Evolutionary conservation across 1,139 yeast species (phyloP).

Genomic region (Taphrina deformans): DNA sequence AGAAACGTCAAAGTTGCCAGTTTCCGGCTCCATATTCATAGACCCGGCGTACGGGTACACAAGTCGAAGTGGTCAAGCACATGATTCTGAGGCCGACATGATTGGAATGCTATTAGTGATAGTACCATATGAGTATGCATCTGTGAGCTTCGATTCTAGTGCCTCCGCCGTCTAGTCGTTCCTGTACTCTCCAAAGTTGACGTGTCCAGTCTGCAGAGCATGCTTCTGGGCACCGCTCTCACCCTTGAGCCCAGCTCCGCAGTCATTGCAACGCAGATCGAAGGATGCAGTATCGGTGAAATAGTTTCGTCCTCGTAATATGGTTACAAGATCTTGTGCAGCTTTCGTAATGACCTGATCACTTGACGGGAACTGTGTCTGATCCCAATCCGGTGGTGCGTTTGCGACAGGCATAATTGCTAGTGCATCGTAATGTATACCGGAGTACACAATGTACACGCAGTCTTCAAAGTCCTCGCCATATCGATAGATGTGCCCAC

Average conservation of each 20-base stretch:
- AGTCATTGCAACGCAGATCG: conserved; percentile 59
- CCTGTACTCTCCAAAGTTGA: conserved; percentile 58
- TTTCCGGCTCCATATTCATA: too few relatives aligned
- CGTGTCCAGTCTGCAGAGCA: conserved; percentile 65
- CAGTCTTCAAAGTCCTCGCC: conserved; percentile 47
- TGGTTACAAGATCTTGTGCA: conserved; percentile 50
- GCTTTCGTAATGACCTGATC: conserved; percentile 47
- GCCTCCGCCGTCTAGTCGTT: too few relatives aligned
- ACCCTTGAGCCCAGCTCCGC: conserved; percentile 58
- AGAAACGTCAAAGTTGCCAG: too few relatives aligned
- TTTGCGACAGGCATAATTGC: conserved; percentile 48
- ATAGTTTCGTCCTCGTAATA: conserved; percentile 57
- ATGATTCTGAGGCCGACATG: too few relatives aligned
- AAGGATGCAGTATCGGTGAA: conserved; percentile 68
- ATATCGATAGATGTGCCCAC: conserved; percentile 61
- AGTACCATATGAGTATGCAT: background rate
- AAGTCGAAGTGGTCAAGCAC: too few relatives aligned
- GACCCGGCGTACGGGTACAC: too few relatives aligned
- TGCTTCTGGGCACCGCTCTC: conserved; percentile 68
- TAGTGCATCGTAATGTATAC: conserved; percentile 74
- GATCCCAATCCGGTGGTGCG: conserved; percentile 47
- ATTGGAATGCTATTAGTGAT: too few relatives aligned
- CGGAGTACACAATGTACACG: conserved; percentile 62
- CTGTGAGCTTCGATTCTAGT: too few relatives aligned
- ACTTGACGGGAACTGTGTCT: conserved; percentile 49